Conservation (phyloP, 2,329 filamentous ascomycete species). For the Colletotrichum sojae region DNA sequence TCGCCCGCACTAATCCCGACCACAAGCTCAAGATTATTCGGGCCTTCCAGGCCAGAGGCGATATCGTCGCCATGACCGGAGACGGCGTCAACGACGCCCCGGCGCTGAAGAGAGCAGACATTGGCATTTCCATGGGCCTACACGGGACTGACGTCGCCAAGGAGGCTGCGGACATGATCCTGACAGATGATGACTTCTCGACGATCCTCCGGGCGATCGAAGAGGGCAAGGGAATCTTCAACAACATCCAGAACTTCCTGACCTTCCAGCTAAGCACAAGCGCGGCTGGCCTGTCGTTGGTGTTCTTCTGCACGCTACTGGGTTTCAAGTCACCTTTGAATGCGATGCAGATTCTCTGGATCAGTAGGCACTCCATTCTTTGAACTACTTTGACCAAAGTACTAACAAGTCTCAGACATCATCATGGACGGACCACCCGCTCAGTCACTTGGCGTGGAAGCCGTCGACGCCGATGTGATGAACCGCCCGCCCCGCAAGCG, state of each 20-base stretch:
- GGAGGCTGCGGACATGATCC: constrained; percentile 93
- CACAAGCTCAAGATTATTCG: constrained; percentile 98
- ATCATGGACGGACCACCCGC: constrained; percentile 99
- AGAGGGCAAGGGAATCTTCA: constrained; percentile 99
- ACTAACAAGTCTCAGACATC: constrained; percentile 76
- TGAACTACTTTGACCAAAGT: neutral
- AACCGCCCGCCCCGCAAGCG: constrained; percentile 86
- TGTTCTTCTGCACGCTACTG: constrained; percentile 91
- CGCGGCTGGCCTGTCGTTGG: constrained; percentile 90
- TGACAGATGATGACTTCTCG: constrained; percentile 90
- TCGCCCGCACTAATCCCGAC: constrained; percentile 95
- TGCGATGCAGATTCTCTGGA: constrained; percentile 99
- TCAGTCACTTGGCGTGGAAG: constrained; percentile 95
- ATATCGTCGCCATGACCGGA: constrained; percentile 99
- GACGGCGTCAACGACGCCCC: constrained; percentile 98
- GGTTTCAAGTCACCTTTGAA: constrained; percentile 97
- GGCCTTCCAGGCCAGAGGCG: constrained; percentile 90
- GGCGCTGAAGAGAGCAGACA: constrained; percentile 96
- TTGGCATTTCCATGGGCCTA: constrained; percentile 96
- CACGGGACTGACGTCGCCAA: constrained; percentile 98
- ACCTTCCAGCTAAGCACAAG: constrained; percentile 99
- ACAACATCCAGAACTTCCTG: constrained; percentile 99
- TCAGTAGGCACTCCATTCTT: constrained; percentile 78
- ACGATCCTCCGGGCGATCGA: constrained; percentile 96
- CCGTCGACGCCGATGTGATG: constrained; percentile 95